Conservation (phyloP, 176 grass and related monocot genomes). For the Areca catechu region DNA sequence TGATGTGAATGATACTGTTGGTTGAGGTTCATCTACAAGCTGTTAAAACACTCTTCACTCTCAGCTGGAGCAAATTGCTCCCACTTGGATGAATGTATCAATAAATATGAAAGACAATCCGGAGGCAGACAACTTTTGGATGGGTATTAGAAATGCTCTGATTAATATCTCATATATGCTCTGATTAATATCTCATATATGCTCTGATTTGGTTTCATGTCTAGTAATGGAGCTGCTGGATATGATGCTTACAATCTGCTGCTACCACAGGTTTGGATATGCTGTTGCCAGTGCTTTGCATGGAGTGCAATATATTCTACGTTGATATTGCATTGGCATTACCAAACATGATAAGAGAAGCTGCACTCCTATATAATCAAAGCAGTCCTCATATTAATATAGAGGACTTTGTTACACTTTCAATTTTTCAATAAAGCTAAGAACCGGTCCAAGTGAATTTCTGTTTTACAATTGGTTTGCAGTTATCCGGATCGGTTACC, state of each 20-base stretch:
- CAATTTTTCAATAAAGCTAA: too few relatives aligned
- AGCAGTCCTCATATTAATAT: too few relatives aligned
- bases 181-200: conserved; percentile 11
- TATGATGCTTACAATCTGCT: background rate
- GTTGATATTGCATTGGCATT: conserved; percentile 14
- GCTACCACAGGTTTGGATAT: conserved; percentile 81
- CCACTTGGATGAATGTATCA: conserved; percentile 97
- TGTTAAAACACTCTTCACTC: conserved; percentile 26
- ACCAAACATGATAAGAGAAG: too few relatives aligned
- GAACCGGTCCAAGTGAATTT: too few relatives aligned
- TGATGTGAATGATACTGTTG: too few relatives aligned
- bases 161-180: too few relatives aligned
- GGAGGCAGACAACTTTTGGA: conserved; percentile 92
- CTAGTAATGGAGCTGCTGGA: background rate
- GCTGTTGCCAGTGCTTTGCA: conserved; percentile 97
- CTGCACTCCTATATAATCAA: too few relatives aligned
- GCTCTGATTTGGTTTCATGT: background rate
- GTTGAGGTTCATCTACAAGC: background rate
- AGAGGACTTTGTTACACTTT: too few relatives aligned
- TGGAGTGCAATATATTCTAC: conserved; percentile 87
- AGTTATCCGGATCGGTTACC: too few relatives aligned
- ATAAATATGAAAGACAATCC: conserved; percentile 85
- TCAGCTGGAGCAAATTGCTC: conserved; percentile 87
- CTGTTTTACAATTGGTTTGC: too few relatives aligned
- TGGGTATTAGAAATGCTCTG: conserved; percentile 99